Evolutionary conservation across 1,139 yeast genomes (phyloP), one percentile per base, ranked within the genome.

Genomic region (Pneumocystis wakefieldiae): DNA sequence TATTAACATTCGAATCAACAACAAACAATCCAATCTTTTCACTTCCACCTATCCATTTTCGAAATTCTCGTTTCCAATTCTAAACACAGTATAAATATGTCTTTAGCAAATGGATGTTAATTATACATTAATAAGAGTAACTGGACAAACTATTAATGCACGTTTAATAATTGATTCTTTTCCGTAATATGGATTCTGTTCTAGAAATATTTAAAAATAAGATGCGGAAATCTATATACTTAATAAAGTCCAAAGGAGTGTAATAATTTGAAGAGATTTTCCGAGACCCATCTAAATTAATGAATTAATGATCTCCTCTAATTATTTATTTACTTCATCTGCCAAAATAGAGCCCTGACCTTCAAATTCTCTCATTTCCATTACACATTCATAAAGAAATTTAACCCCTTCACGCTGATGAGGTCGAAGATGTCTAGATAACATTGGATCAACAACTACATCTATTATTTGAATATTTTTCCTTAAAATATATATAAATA

Each of bases 21-120:
- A 71, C 70, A 64, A 74, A 71, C 2, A 77, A 73, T 5, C 76
- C 76, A 15, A 87, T 75, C 65, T 85, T 79, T 65, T 85, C 82
- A 60, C 77, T 67, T 2, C 90, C 92, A 4, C 55, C 55, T 7
- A 92, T 76, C 99, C 99, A 94, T 74, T 92, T 91, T 58, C 78
- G 79, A 75, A 94, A 91, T 71, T 94, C 99, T 63, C 78, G 78
- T 68, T 81, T 83, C 99, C 99, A 94, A 72, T 94, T 92, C 10
- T 81, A 82, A 48, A 17, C 14, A 48, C 5, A 12, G n/a, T 24
- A 48, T n/a, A 48, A 10, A 24, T 48, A 10, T 48, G 4, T 32
- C 24, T 48, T 48, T 12, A 41, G 15, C 17, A 24, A 48, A 6
- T 12, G 17, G 24, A 48, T 48, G n/a, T 37, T 48, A 48, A 48